Conservation (phyloP, 2,329 filamentous ascomycete genomes). For the Penicillium sp. region DNA sequence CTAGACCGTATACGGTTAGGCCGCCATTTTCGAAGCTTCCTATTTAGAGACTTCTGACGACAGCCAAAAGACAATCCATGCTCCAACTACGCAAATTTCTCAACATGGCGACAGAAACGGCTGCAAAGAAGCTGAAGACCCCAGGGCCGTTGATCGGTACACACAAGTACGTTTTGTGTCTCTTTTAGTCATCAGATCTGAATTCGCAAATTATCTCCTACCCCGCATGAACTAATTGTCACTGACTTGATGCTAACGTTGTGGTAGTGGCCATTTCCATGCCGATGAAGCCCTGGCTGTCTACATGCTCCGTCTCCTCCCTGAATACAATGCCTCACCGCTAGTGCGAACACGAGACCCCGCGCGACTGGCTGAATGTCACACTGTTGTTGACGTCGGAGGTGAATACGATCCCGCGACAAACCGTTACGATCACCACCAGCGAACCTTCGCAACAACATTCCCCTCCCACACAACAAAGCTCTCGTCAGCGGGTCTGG, state of each 20-base stretch:
- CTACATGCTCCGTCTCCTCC: conserved; percentile 87
- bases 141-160: conserved; percentile 74
- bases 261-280: conserved; percentile 80
- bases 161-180: conserved; percentile 60
- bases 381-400: conserved; percentile 97
- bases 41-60: neutral
- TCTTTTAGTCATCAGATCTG: neutral
- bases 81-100: conserved; percentile 38
- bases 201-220: neutral
- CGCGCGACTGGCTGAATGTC: conserved; percentile 70
- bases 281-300: conserved; percentile 97
- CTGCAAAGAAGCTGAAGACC: conserved; percentile 81
- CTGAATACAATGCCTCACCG: conserved; percentile 67
- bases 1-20: neutral
- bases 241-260: neutral
- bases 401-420: conserved; percentile 76
- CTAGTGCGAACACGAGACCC: conserved; percentile 88
- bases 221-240: conserved; percentile 13
- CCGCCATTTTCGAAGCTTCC: neutral
- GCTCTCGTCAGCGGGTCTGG: conserved; percentile 87
- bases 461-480: conserved; percentile 84
- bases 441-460: conserved; percentile 79
- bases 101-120: conserved; percentile 63
- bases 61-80: neutral
- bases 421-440: conserved; percentile 94